Evolutionary conservation across 768 basidiomycete genomes (phyloP), one percentile per base, ranked within the genome.

Genomic region (Russula compacta): DNA sequence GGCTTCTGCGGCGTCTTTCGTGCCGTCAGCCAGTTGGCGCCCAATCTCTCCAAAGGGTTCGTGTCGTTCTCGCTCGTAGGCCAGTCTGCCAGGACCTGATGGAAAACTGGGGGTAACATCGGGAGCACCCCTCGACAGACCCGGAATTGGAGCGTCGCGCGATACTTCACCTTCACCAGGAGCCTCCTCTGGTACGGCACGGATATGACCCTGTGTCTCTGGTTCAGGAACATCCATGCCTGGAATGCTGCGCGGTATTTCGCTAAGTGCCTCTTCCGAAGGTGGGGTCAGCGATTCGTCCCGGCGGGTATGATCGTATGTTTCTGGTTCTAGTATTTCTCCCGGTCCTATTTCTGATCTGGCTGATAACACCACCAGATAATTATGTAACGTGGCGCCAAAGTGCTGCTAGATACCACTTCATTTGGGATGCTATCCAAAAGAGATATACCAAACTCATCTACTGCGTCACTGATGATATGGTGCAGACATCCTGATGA

Each of bases 31-130:
- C 12, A 89, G 68, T 21, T 77, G 77, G 19, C 74, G 71, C 53
- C 83, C 81, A 19, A 81, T 76, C 0, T 82, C 83, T 10, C 78
- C 78, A 29, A 90, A 75, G 19, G 81, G 81, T 58, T 83, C 78
- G 0, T 81, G 71, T 10, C 80, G 80, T 36, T 68, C 74, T 14
- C 72, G 71, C 53, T 81, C 80, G 29, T 72, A 70, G 3, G 53
- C 69, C 10, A 72, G 21, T 42, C 72, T 73, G 7, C 65, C 71
- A 9, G 71, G 73, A 9, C 66, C 72, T 3, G 71, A 64, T 14
- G 58, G 49, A 10, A 44, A 32, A n/a, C 59, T 61, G 21, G 52
- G 58, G 49, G 12, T 14, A 15, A 56, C 21, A 11, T 43, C 46
- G 6, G 61, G 55, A 36, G n/a, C 19, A 33, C 38, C 29, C 29